Conservation (phyloP, 768 basidiomycete genomes). For the Gymnopilus dilepis region DNA sequence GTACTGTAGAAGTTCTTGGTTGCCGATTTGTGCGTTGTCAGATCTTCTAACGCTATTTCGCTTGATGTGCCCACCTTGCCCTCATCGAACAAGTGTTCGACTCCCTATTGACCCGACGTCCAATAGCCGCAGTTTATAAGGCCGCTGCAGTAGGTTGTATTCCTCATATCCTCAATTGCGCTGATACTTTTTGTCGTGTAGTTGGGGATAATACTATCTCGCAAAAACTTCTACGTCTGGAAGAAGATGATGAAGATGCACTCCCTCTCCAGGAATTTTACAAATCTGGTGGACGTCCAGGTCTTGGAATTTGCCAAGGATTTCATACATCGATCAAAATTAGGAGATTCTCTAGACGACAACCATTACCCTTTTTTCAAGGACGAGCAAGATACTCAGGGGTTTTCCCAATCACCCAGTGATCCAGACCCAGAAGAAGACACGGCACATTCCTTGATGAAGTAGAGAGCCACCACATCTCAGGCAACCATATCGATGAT, state of each 20-base stretch:
- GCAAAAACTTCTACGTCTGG: conserved; percentile 68
- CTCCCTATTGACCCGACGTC: conserved; percentile 83
- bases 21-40: conserved; percentile 90
- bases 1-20: conserved; percentile 61
- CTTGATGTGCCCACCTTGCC: conserved; percentile 92
- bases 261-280: conserved; percentile 69
- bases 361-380: conserved; percentile 23
- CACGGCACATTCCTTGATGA: neutral
- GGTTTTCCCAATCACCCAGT: no score
- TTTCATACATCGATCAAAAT: neutral
- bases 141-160: conserved; percentile 70
- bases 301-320: conserved; percentile 2
- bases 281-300: conserved; percentile 52
- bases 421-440: no score
- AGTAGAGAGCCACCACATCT: neutral
- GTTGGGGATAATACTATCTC: conserved; percentile 69
- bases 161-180: neutral
- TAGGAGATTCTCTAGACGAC: conserved; percentile 3
- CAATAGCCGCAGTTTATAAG: conserved; percentile 82
- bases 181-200: conserved; percentile 32
- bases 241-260: conserved; percentile 80
- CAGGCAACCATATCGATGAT: neutral
- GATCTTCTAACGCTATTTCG: conserved; percentile 88
- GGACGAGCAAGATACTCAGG: conserved; percentile 10
- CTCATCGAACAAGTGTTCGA: conserved; percentile 94